phyloP scores from a whole-genome alignment of 768 basidiomycete species.

The Calocybe cyanea region DNA sequence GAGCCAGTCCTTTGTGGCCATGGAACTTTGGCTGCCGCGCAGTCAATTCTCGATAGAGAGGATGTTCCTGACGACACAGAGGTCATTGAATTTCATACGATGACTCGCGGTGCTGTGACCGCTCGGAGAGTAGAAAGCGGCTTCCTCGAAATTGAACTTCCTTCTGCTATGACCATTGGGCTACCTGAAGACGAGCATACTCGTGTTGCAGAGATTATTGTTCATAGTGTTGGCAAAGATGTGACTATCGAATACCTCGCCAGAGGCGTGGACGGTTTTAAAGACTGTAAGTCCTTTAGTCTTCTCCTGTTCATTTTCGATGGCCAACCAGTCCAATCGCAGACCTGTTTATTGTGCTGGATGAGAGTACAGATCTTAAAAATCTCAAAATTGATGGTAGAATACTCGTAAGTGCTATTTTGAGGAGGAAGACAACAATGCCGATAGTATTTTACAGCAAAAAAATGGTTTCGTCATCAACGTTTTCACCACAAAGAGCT shows the following conservation, averaged over 20 bases:
- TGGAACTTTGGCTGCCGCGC: conserved; percentile 39
- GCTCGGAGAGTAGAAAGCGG: conserved; percentile 28
- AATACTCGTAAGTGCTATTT: conserved; percentile 22
- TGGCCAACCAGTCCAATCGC: background rate
- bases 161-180: conserved; percentile 21
- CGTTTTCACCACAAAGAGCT: conserved; percentile 34
- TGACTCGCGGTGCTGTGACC: conserved; percentile 20
- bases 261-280: conserved; percentile 29
- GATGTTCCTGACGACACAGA: conserved; percentile 24
- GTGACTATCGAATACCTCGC: conserved; percentile 34
- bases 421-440: conserved; percentile 25
- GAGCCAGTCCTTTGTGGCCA: conserved; percentile 41
- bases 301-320: background rate
- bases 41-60: conserved; percentile 31
- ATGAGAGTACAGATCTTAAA: conserved; percentile 21
- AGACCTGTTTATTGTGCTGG: conserved; percentile 41
- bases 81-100: conserved; percentile 31
- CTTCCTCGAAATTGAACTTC: conserved; percentile 35
- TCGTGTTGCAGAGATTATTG: conserved; percentile 25
- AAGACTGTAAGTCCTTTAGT: conserved; percentile 22
- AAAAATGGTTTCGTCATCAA: conserved; percentile 33
- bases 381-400: conserved; percentile 6
- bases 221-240: conserved; percentile 35
- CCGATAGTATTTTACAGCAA: conserved; percentile 17
- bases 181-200: conserved; percentile 26